Evolutionary conservation across 148 eudicot species (phyloP), one percentile per base, ranked within the genome.

Genomic region (Rhododendron molle): DNA sequence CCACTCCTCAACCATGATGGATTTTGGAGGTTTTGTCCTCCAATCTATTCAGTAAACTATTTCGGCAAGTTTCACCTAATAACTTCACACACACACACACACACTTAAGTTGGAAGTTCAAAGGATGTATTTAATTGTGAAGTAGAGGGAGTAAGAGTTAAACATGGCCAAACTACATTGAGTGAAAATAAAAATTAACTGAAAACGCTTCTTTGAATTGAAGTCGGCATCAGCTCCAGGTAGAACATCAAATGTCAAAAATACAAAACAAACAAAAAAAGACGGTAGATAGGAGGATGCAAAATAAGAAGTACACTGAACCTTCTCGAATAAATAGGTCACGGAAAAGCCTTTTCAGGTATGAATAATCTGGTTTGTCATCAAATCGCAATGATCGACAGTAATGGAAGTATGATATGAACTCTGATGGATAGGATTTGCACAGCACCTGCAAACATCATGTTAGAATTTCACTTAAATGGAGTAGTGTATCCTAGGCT

Each of bases 321-420:
- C 94, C 94, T 92, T 89, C 94, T 9, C 91, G 91, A 82, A 90
- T 90, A 87, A 92, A 92, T 40, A 92, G 86, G 88, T 90, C 91
- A 20, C 92, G 89, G 88, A 92, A 92, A 83, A 92, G 90, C 91
- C 89, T 92, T 86, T 89, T 92, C 71, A 92, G 82, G 77, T 92
- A 92, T 78, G 90, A 88, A 87, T 92, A 92, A 81, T 92, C 94
- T 38, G 94, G 94, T 85, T 92, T 92, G 88, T 92, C 92, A 49
- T 92, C 94, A 84, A 92, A 92, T 23, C 87, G 90, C 85, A 92
- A 82, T 74, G 94, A 89, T 87, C 92, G 92, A 54, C 94, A 92
- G 79, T 95, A 90, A 76, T 92, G 93, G 77, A 92, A 90, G 89
- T 88, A 90, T 52, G 93, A 90, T 81, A 88, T 87, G 71, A 92